Evolutionary conservation across 768 basidiomycete genomes (phyloP), one percentile per base, ranked within the genome.

Genomic region (Steccherinum ochraceum): DNA sequence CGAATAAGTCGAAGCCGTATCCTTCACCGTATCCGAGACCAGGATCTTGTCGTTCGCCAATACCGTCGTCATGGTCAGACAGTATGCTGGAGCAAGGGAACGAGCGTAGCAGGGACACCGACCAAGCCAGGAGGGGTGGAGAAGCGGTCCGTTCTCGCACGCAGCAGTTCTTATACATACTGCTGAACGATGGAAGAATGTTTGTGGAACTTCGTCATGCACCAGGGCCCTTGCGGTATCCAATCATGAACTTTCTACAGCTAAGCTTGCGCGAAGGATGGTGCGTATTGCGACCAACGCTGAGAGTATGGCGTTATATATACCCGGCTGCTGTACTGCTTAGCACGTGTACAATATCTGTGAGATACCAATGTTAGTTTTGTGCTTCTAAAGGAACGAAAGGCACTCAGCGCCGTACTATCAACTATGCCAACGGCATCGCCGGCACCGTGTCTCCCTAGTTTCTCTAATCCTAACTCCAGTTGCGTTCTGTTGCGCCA

Each of bases 271-370:
- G 58, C 40, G 40, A 55, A 40, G n/a, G 20, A 55, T 52, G 30
- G 57, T 56, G 53, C 50, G 48, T 40, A 65, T 65, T 61, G 60
- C 64, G 61, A 56, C 45, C 49, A 30, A 43, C 49, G 47, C 5
- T 21, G 23, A 45, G 16, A 16, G 16, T 7, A 67, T 67, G 55
- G 60, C 65, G 65, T 59, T 59, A 64, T 50, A 44, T 16, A 35
- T 7, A 7, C 30, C 16, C 7, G 16, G 30, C 30, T 35, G 7
- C 16, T n/a, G 30, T 7, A 35, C 30, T 16, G 16, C 16, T 16
- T 35, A 26, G 30, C 41, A 43, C 41, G 21, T 18, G 41, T 43
- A 23, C 41, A 35, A 35, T 35, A 7, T 46, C n/a, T 40, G 20
- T 27, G 49, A 39, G 42, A n/a, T n/a, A 25, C 26, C 45, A n/a